A percentile compares a stretch with the other conserved stretches of the same genome.
These are phyloP conservation scores for Novakomyces olei DNA, from an alignment of 805 yeast species.

Conservation along the genomic window DNA sequence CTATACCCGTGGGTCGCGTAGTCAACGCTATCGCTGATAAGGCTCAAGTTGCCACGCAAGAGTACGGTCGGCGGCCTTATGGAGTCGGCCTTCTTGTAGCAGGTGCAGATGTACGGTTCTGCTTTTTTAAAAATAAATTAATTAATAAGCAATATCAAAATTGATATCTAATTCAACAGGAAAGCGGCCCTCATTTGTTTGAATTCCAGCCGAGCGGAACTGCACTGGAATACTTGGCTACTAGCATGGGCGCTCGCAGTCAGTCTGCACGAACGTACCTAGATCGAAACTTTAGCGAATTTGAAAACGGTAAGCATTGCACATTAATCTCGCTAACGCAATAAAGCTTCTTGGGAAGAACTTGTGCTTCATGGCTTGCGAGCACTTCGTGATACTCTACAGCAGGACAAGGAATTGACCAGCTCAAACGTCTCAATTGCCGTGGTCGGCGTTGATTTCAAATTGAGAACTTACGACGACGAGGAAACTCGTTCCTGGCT, in stretches of 20 bases:
- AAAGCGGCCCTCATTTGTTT: constrained; percentile 76
- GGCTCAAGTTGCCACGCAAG: constrained; percentile 91
- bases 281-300: constrained; percentile 61
- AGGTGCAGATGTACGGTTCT: constrained; percentile 68
- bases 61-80: constrained; percentile 90
- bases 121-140: neutral
- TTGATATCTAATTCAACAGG: too few species aligned
- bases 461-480: constrained; percentile 64
- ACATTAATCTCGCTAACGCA: too few species aligned
- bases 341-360: constrained; percentile 40
- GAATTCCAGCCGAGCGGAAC: constrained; percentile 96
- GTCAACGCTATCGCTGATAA: constrained; percentile 78
- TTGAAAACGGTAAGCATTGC: too few species aligned
- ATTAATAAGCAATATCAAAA: neutral
- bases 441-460: constrained; percentile 62
- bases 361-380: constrained; percentile 68
- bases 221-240: constrained; percentile 71
- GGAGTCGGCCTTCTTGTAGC: constrained; percentile 86
- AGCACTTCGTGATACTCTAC: constrained; percentile 79
- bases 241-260: constrained; percentile 95
- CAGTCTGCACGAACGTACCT: constrained; percentile 94
- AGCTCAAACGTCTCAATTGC: constrained; percentile 73
- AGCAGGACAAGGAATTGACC: constrained; percentile 82
- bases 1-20: constrained; percentile 62
- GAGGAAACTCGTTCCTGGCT: constrained; percentile 72